Percentiles rank a stretch among this genome's conserved stretches.
These are phyloP conservation scores for Colletotrichum australisinense DNA, from an alignment of 2,329 filamentous ascomycete genomes.

Conservation along the genomic window DNA sequence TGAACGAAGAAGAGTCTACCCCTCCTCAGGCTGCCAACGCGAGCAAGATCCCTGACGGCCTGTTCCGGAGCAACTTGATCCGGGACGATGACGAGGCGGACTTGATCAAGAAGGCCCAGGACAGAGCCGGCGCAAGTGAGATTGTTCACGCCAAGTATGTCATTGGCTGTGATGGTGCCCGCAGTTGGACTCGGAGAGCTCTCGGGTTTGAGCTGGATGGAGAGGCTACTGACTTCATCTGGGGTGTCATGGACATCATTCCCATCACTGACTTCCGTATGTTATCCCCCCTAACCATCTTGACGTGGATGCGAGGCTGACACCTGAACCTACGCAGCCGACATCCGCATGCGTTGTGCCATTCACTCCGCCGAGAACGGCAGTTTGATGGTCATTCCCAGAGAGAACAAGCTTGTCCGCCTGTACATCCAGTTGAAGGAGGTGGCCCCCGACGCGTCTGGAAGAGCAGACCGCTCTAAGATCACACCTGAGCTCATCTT, in stretches of 20 bases:
- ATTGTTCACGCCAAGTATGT: constrained; percentile 70
- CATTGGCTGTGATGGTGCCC: constrained; percentile 76
- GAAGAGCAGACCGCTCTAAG: constrained; percentile 66
- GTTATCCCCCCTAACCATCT: neutral
- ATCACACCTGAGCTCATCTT: constrained; percentile 74
- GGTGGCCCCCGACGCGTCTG: constrained; percentile 52
- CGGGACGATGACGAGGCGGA: constrained; percentile 67
- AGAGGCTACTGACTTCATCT: constrained; percentile 62
- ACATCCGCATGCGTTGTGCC: constrained; percentile 68
- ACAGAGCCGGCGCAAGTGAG: constrained; percentile 51
- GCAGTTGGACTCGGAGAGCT: constrained; percentile 71
- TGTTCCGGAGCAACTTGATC: constrained; percentile 70
- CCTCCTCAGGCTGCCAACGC: constrained; percentile 48
- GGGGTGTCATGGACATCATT: constrained; percentile 55
- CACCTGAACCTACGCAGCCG: constrained; percentile 39
- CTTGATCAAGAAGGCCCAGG: constrained; percentile 36
- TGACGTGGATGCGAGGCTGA: neutral
- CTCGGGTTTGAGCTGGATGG: constrained; percentile 68
- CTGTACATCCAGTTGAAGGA: constrained; percentile 73
- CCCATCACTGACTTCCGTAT: constrained; percentile 59
- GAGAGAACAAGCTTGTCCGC: constrained; percentile 71
- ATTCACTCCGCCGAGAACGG: constrained; percentile 68
- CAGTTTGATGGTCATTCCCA: constrained; percentile 73
- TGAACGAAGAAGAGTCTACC: constrained; percentile 68
- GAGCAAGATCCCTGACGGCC: constrained; percentile 60